Evolutionary conservation across 495 filamentous ascomycete species (phyloP).

Genomic region (Aspergillus indologenus): DNA sequence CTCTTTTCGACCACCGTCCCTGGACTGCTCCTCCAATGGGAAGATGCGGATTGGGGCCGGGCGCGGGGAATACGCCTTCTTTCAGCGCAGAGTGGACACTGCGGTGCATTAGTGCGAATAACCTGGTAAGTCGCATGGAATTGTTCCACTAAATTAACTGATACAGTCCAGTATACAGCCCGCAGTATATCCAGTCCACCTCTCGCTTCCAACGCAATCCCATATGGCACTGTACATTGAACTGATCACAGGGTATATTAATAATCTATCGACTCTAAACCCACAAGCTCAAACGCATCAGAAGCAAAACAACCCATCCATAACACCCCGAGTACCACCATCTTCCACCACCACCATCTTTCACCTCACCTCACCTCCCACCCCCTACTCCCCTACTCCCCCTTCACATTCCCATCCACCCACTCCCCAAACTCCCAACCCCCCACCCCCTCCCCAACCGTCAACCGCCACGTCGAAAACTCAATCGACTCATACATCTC

Average conservation of each 20-base stretch:
- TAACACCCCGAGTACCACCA: background rate
- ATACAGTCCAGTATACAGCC: too few relatives aligned
- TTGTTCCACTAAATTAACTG: too few relatives aligned
- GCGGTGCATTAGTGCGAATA: background rate
- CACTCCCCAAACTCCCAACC: conserved; percentile 61
- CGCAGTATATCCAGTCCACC: too few relatives aligned
- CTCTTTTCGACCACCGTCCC: background rate
- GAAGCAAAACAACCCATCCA: background rate
- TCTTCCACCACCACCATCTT: background rate
- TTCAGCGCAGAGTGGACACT: background rate
- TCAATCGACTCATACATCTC: conserved; percentile 55
- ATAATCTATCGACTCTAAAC: background rate
- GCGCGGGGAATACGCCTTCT: conserved; percentile 9
- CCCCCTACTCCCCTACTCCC: conserved; percentile 47
- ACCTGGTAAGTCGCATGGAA: background rate
- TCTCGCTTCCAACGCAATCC: too few relatives aligned
- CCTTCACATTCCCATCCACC: conserved; percentile 27
- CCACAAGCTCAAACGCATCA: background rate
- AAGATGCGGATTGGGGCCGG: background rate
- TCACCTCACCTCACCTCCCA: background rate
- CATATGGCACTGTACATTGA: too few relatives aligned
- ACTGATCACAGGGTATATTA: background rate
- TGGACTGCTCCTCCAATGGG: background rate
- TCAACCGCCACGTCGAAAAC: conserved; percentile 57
- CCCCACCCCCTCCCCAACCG: conserved; percentile 52